Evolutionary conservation across 495 filamentous ascomycete genomes (phyloP), one percentile per base, ranked within the genome.

Genomic region (Tetracladium marchalianum): DNA sequence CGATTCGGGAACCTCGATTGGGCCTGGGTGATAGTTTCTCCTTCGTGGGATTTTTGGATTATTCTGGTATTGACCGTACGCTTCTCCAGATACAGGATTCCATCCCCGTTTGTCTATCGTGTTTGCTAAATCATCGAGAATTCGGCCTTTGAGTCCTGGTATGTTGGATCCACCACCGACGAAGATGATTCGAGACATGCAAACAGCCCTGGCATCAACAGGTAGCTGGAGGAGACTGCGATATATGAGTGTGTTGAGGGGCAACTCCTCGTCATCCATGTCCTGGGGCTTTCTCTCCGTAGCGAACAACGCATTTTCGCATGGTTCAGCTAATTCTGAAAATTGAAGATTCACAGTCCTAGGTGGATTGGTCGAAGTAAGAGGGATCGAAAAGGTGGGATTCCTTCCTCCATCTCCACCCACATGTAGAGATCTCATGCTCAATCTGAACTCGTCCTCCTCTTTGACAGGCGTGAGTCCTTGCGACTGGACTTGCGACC

Each of bases 161-260:
- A 97, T 81, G 17, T 77, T 74, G 33, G 88, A 78, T 39, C 83
- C 82, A 5, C 89, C 89, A 32, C 92, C 92, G 0, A 83, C 82
- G 57, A 97, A 80, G 4, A 95, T 72, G 43, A 98, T 87, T 41
- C 90, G 84, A 6, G 88, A 78, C 85, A 96, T 92, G 62, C 88
- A 95, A 8, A 81, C 65, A 0, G 81, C 79, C 17, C 92, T 80
- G 16, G 85, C 77, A 65, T 98, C 92, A 2, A 89, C 66, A 0
- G 89, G 85, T 1, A 94, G 70, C 9, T 76, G 63, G 1, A 90
- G 69, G 4, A 98, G 75, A n/a, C 74, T 68, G 27, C 74, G 73
- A 64, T 94, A 94, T 1, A 89, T 71, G 8, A 97, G 72, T 8
- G 76, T 50, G 24, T 80, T 82, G 0, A 96, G 61, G 0, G 90